A percentile compares a stretch with the other conserved stretches of the same genome.
Evolutionary conservation across 345 rosid species (phyloP).

Genomic region (Salix dunnii): DNA sequence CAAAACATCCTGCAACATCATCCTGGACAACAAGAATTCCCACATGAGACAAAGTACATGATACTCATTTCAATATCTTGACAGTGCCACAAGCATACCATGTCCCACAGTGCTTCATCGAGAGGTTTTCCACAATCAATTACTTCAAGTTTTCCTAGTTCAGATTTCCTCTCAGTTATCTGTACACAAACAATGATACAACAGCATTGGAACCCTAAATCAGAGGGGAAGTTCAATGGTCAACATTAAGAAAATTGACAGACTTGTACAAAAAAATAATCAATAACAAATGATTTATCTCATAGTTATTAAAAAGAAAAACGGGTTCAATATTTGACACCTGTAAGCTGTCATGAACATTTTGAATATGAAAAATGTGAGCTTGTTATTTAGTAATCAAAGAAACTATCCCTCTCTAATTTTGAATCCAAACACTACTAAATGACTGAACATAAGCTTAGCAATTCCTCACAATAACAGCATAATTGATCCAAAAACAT

Average conservation of each 20-base stretch:
- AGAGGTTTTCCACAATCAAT: conserved; percentile 90
- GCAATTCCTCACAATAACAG: background rate
- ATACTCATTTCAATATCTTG: background rate
- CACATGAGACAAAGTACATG: conserved; percentile 15
- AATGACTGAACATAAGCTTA: background rate
- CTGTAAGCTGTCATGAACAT: background rate
- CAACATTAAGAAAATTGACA: background rate
- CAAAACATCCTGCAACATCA: conserved; percentile 96
- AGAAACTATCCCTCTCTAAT: conserved; percentile 3
- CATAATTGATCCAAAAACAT: background rate
- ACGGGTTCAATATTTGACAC: background rate
- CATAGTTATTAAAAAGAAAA: background rate
- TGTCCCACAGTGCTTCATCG: conserved; percentile 91
- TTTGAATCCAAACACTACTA: background rate
- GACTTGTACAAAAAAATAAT: background rate
- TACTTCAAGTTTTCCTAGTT: conserved; percentile 79
- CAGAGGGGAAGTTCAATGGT: background rate
- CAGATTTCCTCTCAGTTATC: conserved; percentile 76
- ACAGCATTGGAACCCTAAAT: background rate
- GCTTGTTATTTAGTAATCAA: background rate
- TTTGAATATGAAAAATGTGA: background rate
- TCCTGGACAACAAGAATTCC: conserved; percentile 55
- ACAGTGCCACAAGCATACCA: conserved; percentile 41
- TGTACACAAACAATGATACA: conserved; percentile 18
- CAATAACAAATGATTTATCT: background rate